These are phyloP conservation scores for Psidium friedrichsthalianum DNA, from an alignment of 345 rosid species.

Conservation along the genomic window DNA sequence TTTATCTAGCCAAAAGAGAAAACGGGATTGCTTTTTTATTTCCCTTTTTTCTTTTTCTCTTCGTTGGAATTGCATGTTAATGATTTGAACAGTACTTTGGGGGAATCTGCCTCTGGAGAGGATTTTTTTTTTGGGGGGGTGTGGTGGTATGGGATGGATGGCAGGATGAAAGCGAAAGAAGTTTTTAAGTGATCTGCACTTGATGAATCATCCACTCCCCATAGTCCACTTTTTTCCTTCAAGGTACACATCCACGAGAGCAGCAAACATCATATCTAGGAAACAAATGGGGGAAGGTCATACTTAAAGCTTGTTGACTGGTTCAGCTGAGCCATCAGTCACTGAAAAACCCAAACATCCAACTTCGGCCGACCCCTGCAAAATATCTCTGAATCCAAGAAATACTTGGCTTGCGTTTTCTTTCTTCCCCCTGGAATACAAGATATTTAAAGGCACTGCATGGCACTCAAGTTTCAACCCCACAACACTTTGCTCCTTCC, in stretches of 20 bases:
- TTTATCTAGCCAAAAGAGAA: background rate
- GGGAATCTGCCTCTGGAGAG: background rate
- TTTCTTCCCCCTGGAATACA: background rate
- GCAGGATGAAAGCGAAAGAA: background rate
- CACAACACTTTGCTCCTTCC: background rate
- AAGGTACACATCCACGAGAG: background rate
- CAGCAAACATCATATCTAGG: background rate
- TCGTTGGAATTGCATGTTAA: background rate
- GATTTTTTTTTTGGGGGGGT: background rate
- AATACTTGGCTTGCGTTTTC: background rate
- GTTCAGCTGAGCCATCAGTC: background rate
- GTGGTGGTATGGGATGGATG: background rate
- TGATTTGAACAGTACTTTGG: background rate
- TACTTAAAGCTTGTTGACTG: background rate
- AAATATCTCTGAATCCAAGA: background rate
- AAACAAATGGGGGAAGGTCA: background rate
- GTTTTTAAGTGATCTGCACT: background rate
- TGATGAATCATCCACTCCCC: background rate
- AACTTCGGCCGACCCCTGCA: background rate
- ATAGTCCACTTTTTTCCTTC: background rate
- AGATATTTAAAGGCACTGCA: background rate
- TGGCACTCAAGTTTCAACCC: background rate
- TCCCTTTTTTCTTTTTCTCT: background rate
- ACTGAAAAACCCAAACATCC: background rate
- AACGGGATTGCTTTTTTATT: background rate